Base-by-base conservation (phyloP, 768 basidiomycete genomes). In the Austroboletus eburneus region DNA sequence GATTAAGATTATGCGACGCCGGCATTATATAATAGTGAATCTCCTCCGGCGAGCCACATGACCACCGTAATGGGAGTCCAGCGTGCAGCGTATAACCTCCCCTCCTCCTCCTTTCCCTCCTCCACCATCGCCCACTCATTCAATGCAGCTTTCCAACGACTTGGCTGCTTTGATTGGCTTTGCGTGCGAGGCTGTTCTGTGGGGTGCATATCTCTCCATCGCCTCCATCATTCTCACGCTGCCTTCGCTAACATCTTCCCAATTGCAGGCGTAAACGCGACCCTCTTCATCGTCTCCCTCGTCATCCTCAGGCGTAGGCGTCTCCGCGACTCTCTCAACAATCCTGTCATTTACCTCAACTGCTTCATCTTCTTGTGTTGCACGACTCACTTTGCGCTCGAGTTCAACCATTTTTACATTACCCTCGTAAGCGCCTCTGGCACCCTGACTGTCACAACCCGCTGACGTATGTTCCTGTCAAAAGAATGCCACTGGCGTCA, bases 91-190 rank as follows among this genome's bases (percentile, higher is more conserved):
- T 33, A 13, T 33, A 33, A 12, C 7, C 29, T 13, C 29, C 29
- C 29, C 27, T 30, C 30, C n/a, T 2, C 9, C 10, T 10, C 20
- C 17, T 2, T 43, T 24, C 27, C 16, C 24, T 17, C 23, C 34
- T 33, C 21, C 5, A 39, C 25, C 34, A 12, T 40, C 32, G 10
- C 37, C 8, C 5, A 10, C 25, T 14, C 32, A 33, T 33, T 7
- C 9, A 33, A 68, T 66, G 63, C 30, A 25, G 18, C 62, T 69
- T 34, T 45, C 55, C 1, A 55, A 48, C 14, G 63, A 70, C 43
- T 14, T 71, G 2, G 62, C 70, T 29, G 63, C 67, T 12, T 49
- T 72, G 39, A 57, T 70, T 37, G 70, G 70, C 21, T 72, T 72
- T 40, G 63, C 46, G 3, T 68, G 62, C 50, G 71, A 72, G 48